Evolutionary conservation across 148 eudicot species (phyloP).

Genomic region (Hydrangea macrophylla): DNA sequence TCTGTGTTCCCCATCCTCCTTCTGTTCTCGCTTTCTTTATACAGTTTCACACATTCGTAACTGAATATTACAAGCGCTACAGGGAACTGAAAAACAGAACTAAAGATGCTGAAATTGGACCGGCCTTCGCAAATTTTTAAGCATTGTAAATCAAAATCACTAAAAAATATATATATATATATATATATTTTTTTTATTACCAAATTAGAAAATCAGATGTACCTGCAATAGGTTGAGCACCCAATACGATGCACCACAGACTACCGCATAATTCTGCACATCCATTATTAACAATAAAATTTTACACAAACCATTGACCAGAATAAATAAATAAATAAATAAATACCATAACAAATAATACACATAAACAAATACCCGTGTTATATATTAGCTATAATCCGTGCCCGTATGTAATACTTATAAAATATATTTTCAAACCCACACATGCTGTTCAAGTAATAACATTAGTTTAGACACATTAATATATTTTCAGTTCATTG

Average conservation of each 20-base stretch:
- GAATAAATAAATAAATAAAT: too few species aligned
- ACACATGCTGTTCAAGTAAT: too few species aligned
- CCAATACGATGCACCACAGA: slow-evolving; percentile 81
- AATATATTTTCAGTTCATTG: too few species aligned
- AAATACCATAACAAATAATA: neutral
- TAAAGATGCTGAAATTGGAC: slow-evolving; percentile 1
- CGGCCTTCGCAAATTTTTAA: neutral
- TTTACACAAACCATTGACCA: too few species aligned
- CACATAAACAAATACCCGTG: neutral
- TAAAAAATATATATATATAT: too few species aligned
- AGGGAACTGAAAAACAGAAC: slow-evolving; percentile 52
- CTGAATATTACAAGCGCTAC: slow-evolving; percentile 65
- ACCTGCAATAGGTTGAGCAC: slow-evolving; percentile 75
- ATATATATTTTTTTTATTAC: too few species aligned
- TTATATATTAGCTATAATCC: too few species aligned
- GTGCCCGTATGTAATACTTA: too few species aligned
- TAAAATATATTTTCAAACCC: too few species aligned
- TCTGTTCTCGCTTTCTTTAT: slow-evolving; percentile 64
- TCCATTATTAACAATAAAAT: slow-evolving; percentile 5
- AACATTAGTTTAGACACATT: too few species aligned
- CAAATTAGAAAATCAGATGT: slow-evolving; percentile 12
- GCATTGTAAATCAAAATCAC: too few species aligned
- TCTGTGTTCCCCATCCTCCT: slow-evolving; percentile 54
- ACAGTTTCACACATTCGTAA: slow-evolving; percentile 65
- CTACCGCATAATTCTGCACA: slow-evolving; percentile 55